Percentiles rank a stretch among this genome's conserved stretches.
phyloP scores from a whole-genome alignment of 2,329 filamentous ascomycete genomes.

The Karstenula rhodostoma region DNA sequence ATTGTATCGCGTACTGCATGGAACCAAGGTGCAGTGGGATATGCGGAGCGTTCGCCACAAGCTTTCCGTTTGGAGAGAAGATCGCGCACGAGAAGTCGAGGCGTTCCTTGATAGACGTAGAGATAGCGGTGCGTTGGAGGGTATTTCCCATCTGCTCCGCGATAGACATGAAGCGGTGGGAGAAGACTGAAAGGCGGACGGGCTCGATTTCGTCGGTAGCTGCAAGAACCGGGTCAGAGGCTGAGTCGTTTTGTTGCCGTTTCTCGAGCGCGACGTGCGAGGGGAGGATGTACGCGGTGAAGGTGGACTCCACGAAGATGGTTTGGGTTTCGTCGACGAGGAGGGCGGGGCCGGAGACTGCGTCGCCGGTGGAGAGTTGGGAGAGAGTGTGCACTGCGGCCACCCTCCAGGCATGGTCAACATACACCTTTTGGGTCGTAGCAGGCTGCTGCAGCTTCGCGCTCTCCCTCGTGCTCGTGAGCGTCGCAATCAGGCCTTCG shows the following conservation, averaged over 20 bases:
- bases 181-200: background rate
- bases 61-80: constrained; percentile 30
- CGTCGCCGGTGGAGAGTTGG: constrained; percentile 38
- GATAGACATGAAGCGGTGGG: constrained; percentile 3
- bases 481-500: constrained; percentile 1
- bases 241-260: background rate
- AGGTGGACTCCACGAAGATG: constrained; percentile 80
- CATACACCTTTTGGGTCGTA: constrained; percentile 13
- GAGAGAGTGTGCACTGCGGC: constrained; percentile 29
- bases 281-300: constrained; percentile 75
- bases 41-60: constrained; percentile 39
- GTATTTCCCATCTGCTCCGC: background rate
- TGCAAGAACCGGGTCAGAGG: background rate
- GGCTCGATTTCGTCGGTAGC: background rate
- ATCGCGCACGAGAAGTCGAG: constrained; percentile 27
- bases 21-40: constrained; percentile 36
- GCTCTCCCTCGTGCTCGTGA: constrained; percentile 27
- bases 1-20: constrained; percentile 37
- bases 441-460: constrained; percentile 4
- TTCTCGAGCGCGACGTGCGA: constrained; percentile 82
- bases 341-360: constrained; percentile 77
- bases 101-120: background rate
- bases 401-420: constrained; percentile 23
- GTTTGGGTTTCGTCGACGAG: constrained; percentile 86
- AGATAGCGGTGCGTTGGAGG: background rate